Evolutionary conservation across 2,329 filamentous ascomycete species (phyloP).

Genomic region (Ophiostoma quercus): DNA sequence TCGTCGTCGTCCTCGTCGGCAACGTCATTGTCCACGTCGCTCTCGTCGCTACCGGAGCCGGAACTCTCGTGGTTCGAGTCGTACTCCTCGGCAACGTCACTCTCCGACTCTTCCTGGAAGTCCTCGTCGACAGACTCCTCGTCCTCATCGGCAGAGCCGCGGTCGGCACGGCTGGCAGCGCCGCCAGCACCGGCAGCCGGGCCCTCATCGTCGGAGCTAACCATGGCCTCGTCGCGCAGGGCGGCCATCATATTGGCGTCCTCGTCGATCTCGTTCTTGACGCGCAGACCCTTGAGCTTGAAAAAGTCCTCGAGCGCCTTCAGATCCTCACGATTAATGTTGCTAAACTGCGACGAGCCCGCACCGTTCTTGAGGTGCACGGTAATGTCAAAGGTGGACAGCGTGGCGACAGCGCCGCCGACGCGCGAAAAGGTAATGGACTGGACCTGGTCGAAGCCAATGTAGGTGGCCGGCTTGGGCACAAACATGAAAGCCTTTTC

Average conservation of each 20-base stretch:
- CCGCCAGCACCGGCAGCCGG: slow-evolving; percentile 63
- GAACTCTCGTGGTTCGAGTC: slow-evolving; percentile 88
- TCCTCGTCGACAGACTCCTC: slow-evolving; percentile 94
- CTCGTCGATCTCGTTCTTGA: slow-evolving; percentile 98
- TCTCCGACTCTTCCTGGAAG: slow-evolving; percentile 87
- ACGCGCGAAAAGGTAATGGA: slow-evolving; percentile 94
- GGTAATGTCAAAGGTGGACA: slow-evolving; percentile 95
- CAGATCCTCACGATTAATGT: slow-evolving; percentile 98
- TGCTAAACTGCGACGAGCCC: slow-evolving; percentile 92
- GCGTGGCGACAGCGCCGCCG: slow-evolving; percentile 84
- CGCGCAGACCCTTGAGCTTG: slow-evolving; percentile 87
- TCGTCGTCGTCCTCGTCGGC: slow-evolving; percentile 46
- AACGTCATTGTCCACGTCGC: slow-evolving; percentile 50
- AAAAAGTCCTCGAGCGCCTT: slow-evolving; percentile 96
- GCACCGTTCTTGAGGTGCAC: slow-evolving; percentile 82
- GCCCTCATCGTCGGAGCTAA: slow-evolving; percentile 79
- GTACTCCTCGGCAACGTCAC: slow-evolving; percentile 92
- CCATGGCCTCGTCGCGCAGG: slow-evolving; percentile 75
- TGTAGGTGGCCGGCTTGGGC: slow-evolving; percentile 95
- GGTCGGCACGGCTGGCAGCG: slow-evolving; percentile 58
- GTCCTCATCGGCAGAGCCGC: slow-evolving; percentile 87
- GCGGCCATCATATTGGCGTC: slow-evolving; percentile 77
- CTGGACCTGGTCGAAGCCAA: slow-evolving; percentile 87
- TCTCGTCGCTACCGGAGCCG: slow-evolving; percentile 64
- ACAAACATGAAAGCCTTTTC: slow-evolving; percentile 99